Evolutionary conservation across 208 protist genomes (phyloP), one percentile per base, ranked within the genome.

Genomic region (Paratrypanosoma confusum): DNA sequence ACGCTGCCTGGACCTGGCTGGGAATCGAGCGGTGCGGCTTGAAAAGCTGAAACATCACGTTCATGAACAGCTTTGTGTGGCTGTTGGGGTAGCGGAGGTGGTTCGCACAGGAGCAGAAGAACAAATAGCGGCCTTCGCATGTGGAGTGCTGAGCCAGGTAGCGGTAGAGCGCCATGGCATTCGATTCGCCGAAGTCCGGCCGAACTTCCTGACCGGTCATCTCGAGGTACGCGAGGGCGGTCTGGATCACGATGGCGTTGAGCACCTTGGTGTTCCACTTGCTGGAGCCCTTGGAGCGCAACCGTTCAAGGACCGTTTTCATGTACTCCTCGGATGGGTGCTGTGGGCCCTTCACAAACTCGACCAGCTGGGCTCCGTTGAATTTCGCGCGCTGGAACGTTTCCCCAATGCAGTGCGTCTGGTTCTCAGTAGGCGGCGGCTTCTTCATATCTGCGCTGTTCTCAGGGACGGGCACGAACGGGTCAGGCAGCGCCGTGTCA

Each of bases 11-110:
- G 33, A 57, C 80, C 27, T 71, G 24, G 39, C 64, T 63, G 8
- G 37, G 39, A 35, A 76, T 64, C n/a, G 38, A 58, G 6, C 40
- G 53, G 34, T 76, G 52, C 7, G 97, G 79, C 35, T 79, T 23
- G 66, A 99, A 99, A 2, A 99, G 71, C 55, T 81, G 83, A 36
- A 99, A 78, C 16, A 99, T 62, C 7, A 98, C 83, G 45, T 95
- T 95, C 29, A 78, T 88, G 61, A 99, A 99, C 71, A 98, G 99
- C 65, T 98, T 94, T n/a, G 97, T 99, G 70, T 99, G 97, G 42
- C 71, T 93, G 74, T 99, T 99, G 14, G 97, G 96, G 66, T 98
- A 99, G 29, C 97, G 91, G 37, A 99, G 84, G 69, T 99, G 96
- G 71, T 99, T 98, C 6, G 93, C 95, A 43, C 98, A 95, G 21